Evolutionary conservation across 352 stramenopile genomes (phyloP), one percentile per base, ranked within the genome.

Genomic region (Globisporangium mamillatum): DNA sequence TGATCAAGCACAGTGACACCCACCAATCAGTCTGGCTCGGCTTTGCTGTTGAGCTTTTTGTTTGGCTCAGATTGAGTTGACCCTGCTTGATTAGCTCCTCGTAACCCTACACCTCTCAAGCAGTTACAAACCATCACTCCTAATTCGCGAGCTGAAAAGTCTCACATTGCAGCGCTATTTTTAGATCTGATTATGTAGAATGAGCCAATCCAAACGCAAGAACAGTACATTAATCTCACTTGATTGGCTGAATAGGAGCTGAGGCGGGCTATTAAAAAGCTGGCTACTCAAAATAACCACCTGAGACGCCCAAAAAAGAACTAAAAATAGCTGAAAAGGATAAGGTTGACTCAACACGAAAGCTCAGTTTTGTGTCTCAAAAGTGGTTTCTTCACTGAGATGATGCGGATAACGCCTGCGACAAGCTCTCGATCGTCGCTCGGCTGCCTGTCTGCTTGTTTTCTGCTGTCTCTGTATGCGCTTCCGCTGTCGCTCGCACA

Each of bases 21-120:
- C 58, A 63, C 58, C 58, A 63, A 54, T 63, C 58, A 52, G 44
- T 22, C 18, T 48, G 44, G 18, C 44, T 52, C 44, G 18, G 44
- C 44, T 52, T 52, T 52, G 44, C 44, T 52, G 4, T 22, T 0
- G 41, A 20, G 36, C 32, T 12, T 12, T 34, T 9, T 36, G 12
- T 38, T 48, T 48, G 14, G 41, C 41, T 48, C 25, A 34, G 53
- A 22, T 58, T 29, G 18, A 29, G 53, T 29, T 58, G 24, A 20
- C 12, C 22, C 0, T 44, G 36, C 36, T 29, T 62, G 32, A 60
- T 60, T 60, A 60, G 55, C 55, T 41, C 50, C 41, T 48, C 16
- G 41, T 48, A 48, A n/a, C 41, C 41, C 41, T 48, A n/a, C 41
- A 18, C 41, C 41, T 20, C 41, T 52, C 18, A 4, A 22, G 44